Conservation (phyloP, 805 yeast genomes). For the Candida awuae region DNA sequence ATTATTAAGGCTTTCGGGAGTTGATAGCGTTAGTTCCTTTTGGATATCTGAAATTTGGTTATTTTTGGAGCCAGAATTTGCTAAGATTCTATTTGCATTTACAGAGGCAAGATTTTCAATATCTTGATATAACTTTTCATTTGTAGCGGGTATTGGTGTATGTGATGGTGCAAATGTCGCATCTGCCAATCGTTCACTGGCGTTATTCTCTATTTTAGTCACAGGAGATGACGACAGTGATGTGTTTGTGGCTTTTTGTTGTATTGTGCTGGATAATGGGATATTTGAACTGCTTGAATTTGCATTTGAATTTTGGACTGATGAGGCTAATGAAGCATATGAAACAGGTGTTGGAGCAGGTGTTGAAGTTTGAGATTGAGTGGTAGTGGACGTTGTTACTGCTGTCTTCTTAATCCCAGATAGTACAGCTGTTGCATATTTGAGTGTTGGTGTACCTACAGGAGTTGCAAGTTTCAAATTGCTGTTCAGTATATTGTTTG, state of each 20-base stretch:
- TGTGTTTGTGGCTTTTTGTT: neutral
- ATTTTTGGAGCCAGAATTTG: constrained; percentile 1
- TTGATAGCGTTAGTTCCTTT: constrained; percentile 17
- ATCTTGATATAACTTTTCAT: constrained; percentile 1
- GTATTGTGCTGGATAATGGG: neutral
- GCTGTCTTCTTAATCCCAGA: constrained; percentile 18
- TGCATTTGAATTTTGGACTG: constrained; percentile 5
- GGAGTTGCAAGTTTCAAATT: constrained; percentile 24
- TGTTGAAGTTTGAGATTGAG: constrained; percentile 4
- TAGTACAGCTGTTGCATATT: constrained; percentile 27
- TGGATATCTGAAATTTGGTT: constrained; percentile 4
- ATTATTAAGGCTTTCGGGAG: constrained; percentile 18
- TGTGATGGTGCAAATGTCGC: neutral
- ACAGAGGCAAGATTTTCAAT: constrained; percentile 4
- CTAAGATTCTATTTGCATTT: constrained; percentile 5
- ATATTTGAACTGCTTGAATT: neutral
- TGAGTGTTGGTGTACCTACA: constrained; percentile 33
- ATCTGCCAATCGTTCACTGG: no score
- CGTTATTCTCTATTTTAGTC: no score
- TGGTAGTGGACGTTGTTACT: neutral
- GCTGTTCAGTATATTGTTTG: constrained; percentile 8
- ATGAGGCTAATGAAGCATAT: constrained; percentile 12
- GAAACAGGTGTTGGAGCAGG: constrained; percentile 8
- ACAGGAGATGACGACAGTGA: constrained; percentile 4
- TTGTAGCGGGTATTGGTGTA: neutral